phyloP scores from a whole-genome alignment of 129 eudicot species.

The Artemisia annua region DNA sequence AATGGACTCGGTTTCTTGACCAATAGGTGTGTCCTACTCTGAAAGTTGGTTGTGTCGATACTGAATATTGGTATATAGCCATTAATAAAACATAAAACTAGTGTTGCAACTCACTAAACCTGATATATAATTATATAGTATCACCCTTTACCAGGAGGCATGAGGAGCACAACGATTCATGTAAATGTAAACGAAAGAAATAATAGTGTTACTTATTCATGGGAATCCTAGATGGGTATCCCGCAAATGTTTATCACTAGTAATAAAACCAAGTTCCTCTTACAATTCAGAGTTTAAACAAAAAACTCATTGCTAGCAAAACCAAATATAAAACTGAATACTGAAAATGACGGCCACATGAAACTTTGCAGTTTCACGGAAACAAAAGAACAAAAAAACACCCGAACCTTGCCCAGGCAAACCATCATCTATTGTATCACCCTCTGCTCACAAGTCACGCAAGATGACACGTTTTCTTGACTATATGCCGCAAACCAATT shows the following conservation, averaged over 20 bases:
- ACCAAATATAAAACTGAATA: slow-evolving; percentile 22
- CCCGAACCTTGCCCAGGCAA: slow-evolving; percentile 6
- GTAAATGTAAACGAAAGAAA: background rate
- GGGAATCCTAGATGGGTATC: slow-evolving; percentile 29
- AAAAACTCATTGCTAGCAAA: slow-evolving; percentile 19
- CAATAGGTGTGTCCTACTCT: no score
- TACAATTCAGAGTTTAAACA: slow-evolving; percentile 29
- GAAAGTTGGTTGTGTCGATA: no score
- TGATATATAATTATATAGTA: no score
- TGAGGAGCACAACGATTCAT: background rate
- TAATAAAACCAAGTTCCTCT: slow-evolving; percentile 31
- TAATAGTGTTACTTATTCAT: slow-evolving; percentile 34
- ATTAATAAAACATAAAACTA: no score
- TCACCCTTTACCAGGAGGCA: background rate
- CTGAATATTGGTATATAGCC: no score
- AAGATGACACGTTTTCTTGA: slow-evolving; percentile 44
- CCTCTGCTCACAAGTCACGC: slow-evolving; percentile 35
- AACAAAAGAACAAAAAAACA: background rate
- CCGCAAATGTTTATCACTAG: slow-evolving; percentile 14
- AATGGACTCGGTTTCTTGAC: no score
- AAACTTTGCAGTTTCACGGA: slow-evolving; percentile 19
- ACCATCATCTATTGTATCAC: slow-evolving; percentile 29
- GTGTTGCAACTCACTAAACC: no score
- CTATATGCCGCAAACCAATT: slow-evolving; percentile 58
- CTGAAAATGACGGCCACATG: slow-evolving; percentile 3